Percentiles rank a stretch among this genome's conserved stretches.
phyloP scores from a whole-genome alignment of 1,139 yeast species.

The Tardiomyces digboiensis region DNA sequence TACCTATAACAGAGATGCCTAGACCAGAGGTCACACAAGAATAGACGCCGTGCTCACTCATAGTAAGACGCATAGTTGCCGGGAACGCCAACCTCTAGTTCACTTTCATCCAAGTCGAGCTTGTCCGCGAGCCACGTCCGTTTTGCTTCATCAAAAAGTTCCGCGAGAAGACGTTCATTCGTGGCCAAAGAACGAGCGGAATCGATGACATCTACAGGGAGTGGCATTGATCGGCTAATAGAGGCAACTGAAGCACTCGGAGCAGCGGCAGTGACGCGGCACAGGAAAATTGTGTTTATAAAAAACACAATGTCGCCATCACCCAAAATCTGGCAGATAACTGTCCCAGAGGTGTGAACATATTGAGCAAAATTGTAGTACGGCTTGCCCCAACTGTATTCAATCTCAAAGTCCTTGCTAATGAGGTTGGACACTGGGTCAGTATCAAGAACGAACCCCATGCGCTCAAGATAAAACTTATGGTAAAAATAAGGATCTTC shows the following conservation, averaged over 20 bases:
- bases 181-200: neutral
- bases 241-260: neutral
- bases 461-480: slow-evolving; percentile 48
- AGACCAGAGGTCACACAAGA: too few species aligned
- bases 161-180: neutral
- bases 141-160: neutral
- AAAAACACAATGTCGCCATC: slow-evolving; percentile 66
- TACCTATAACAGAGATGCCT: neutral
- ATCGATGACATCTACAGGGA: neutral
- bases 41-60: too few species aligned
- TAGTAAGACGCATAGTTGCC: neutral
- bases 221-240: neutral
- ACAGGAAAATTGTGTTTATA: slow-evolving; percentile 27
- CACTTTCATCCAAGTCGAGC: neutral
- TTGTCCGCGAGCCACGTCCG: neutral
- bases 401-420: slow-evolving; percentile 35
- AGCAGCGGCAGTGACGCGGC: slow-evolving; percentile 10
- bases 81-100: neutral
- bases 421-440: slow-evolving; percentile 40
- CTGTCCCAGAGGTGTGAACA: slow-evolving; percentile 81
- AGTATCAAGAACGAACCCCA: slow-evolving; percentile 76
- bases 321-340: slow-evolving; percentile 78
- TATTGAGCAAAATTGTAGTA: slow-evolving; percentile 78
- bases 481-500: slow-evolving; percentile 51
- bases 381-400: slow-evolving; percentile 91